These are phyloP conservation scores for Melastoma candidum DNA, from an alignment of 441 rosid genomes.

Conservation along the genomic window DNA sequence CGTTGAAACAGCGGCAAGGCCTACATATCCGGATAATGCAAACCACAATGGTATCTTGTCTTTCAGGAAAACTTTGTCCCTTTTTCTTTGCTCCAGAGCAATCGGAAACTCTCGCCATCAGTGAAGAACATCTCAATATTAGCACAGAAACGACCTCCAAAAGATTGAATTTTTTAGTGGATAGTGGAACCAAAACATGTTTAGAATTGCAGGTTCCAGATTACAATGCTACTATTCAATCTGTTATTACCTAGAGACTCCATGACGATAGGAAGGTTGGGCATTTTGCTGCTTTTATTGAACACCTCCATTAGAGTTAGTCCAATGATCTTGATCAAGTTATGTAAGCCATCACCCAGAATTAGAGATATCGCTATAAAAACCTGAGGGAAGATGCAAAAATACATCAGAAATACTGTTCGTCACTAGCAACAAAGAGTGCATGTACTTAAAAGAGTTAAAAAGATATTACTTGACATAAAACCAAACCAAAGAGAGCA, in stretches of 20 bases:
- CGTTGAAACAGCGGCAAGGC: slow-evolving; percentile 81
- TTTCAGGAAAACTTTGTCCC: slow-evolving; percentile 66
- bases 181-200: no score
- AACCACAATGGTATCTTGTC: slow-evolving; percentile 69
- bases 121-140: slow-evolving; percentile 8
- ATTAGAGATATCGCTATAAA: slow-evolving; percentile 76
- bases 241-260: slow-evolving; percentile 43
- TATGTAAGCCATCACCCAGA: slow-evolving; percentile 82
- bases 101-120: slow-evolving; percentile 44
- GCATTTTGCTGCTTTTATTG: slow-evolving; percentile 40
- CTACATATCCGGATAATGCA: slow-evolving; percentile 76
- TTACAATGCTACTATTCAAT: not conserved
- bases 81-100: slow-evolving; percentile 45
- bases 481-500: no score
- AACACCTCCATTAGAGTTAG: slow-evolving; percentile 53
- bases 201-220: no score
- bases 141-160: not conserved
- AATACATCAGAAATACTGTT: not conserved
- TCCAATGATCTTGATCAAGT: slow-evolving; percentile 68
- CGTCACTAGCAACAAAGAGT: not conserved
- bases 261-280: slow-evolving; percentile 47
- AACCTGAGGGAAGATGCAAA: slow-evolving; percentile 32
- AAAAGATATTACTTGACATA: no score
- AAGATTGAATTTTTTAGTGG: not conserved
- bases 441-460: not conserved